Conservation (phyloP, 768 basidiomycete genomes). For the Lactarius evosmus region DNA sequence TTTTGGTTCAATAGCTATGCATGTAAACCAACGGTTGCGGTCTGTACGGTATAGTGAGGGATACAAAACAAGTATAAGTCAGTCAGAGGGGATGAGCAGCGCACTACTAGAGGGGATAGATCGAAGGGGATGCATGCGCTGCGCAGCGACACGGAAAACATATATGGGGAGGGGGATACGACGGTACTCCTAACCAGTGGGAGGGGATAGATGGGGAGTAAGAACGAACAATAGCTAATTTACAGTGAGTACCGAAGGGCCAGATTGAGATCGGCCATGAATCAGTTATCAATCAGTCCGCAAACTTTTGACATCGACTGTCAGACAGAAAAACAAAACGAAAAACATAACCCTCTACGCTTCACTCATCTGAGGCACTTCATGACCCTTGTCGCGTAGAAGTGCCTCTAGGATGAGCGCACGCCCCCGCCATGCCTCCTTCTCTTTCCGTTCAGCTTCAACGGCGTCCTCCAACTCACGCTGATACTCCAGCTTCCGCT, state of each 20-base stretch:
- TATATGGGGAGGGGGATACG: slow-evolving; percentile 42
- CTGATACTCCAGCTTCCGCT: slow-evolving; percentile 69
- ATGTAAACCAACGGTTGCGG: neutral
- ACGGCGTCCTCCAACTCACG: slow-evolving; percentile 58
- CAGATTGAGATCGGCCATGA: slow-evolving; percentile 28
- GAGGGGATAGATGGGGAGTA: slow-evolving; percentile 33
- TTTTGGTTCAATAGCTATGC: neutral
- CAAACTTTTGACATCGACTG: neutral
- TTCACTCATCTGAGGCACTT: slow-evolving; percentile 49
- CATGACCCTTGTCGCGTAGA: slow-evolving; percentile 54
- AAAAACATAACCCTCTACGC: slow-evolving; percentile 26
- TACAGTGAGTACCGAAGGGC: slow-evolving; percentile 48
- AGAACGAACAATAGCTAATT: slow-evolving; percentile 11
- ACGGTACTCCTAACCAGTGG: slow-evolving; percentile 55
- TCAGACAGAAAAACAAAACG: neutral
- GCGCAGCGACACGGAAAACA: neutral
- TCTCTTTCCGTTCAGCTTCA: slow-evolving; percentile 52
- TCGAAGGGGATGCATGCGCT: slow-evolving; percentile 12
- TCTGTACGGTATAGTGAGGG: slow-evolving; percentile 17
- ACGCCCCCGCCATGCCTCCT: slow-evolving; percentile 60
- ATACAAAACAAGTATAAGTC: slow-evolving; percentile 13
- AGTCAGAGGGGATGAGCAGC: slow-evolving; percentile 9
- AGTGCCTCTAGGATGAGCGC: slow-evolving; percentile 48
- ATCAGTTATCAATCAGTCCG: slow-evolving; percentile 26
- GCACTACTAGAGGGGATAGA: slow-evolving; percentile 15